A percentile compares a stretch with the other conserved stretches of the same genome.
Evolutionary conservation across 306 rosid genomes (phyloP).

Genomic region (Ormosia semicastrata): DNA sequence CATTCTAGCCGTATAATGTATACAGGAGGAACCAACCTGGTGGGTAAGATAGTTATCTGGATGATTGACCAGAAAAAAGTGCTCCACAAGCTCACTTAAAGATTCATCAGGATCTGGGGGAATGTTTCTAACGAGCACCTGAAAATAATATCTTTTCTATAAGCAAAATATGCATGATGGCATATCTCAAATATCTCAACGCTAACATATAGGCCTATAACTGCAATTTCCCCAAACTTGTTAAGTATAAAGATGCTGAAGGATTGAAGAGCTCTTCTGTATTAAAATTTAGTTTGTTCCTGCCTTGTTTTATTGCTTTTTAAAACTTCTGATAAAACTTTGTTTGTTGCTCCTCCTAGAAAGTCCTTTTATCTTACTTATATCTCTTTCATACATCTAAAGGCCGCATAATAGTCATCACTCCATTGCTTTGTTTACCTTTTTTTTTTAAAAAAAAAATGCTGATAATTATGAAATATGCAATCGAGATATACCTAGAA

Average conservation of each 20-base stretch:
- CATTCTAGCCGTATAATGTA: neutral
- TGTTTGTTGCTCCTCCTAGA: neutral
- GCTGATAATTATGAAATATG: neutral
- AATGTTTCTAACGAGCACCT: constrained; percentile 87
- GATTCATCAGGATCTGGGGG: constrained; percentile 94
- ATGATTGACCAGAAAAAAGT: constrained; percentile 96
- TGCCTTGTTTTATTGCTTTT: neutral
- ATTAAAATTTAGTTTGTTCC: neutral
- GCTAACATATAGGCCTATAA: neutral
- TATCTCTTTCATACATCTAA: neutral
- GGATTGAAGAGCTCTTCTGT: neutral
- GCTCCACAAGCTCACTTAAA: constrained; percentile 89
- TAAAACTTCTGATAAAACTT: neutral
- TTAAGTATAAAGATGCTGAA: neutral
- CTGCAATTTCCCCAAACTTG: neutral
- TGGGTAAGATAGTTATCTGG: constrained; percentile 92
- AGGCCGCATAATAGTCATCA: neutral
- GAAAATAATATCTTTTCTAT: constrained; percentile 25
- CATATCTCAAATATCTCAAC: neutral
- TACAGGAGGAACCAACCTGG: constrained; percentile 62
- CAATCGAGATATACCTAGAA: constrained; percentile 10
- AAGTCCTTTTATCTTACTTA: neutral
- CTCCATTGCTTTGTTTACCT: neutral
- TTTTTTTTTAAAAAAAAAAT: neutral
- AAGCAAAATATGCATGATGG: constrained; percentile 25